These are phyloP conservation scores for Volvox africanus DNA, from an alignment of 139 green algal species.

Conservation along the genomic window DNA sequence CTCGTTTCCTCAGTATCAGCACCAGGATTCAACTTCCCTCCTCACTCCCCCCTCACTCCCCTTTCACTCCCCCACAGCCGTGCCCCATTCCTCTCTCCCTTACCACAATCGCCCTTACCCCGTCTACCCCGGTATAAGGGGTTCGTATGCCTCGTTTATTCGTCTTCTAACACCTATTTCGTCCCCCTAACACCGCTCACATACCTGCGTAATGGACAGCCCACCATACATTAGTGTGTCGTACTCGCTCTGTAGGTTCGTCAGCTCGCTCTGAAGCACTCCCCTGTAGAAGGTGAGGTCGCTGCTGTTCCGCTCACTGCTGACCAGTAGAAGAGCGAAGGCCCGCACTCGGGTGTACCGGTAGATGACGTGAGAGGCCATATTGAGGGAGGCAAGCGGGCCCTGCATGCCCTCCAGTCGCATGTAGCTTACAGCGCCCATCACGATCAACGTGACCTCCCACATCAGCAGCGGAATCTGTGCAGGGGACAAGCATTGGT, in stretches of 20 bases:
- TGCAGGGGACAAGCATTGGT: no score
- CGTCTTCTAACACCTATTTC: no score
- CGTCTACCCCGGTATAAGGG: no score
- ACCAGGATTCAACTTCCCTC: no score
- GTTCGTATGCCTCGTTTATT: no score
- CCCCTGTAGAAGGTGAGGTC: not conserved
- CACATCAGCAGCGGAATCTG: constrained; percentile 29
- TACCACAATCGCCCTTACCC: no score
- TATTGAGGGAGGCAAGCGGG: constrained; percentile 50
- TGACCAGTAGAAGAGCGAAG: not conserved
- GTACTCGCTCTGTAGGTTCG: constrained; percentile 44
- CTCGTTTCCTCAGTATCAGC: no score
- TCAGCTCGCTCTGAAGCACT: not conserved
- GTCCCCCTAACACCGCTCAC: not conserved
- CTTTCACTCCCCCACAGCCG: no score
- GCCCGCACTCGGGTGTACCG: constrained; percentile 31
- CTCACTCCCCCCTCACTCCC: no score
- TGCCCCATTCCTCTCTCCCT: not conserved
- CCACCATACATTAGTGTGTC: constrained; percentile 49
- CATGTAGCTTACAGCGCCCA: not conserved
- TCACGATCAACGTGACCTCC: constrained; percentile 10
- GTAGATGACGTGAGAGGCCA: constrained; percentile 53
- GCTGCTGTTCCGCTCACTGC: not conserved
- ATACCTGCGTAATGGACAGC: constrained; percentile 1
- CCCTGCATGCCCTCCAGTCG: constrained; percentile 46